Percentiles rank a stretch among this genome's conserved stretches.
Conservation (phyloP, 1,139 yeast genomes). For the Pichia sorboxylosa region DNA sequence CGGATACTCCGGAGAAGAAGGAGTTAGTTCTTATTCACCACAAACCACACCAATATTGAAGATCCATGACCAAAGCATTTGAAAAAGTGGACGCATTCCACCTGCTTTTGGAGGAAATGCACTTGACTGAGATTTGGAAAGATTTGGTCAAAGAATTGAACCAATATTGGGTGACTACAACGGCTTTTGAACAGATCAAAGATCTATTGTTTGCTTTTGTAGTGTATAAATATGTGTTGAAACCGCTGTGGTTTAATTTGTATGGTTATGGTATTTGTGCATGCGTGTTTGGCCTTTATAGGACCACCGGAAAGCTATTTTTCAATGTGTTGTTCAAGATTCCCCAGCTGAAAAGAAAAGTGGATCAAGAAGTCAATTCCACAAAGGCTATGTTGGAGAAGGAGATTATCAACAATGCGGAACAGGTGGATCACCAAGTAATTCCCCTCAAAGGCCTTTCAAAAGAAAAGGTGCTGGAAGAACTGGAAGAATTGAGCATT, state of each 20-base stretch:
- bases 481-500: slow-evolving; percentile 32
- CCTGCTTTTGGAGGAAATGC: too few species aligned
- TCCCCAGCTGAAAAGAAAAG: slow-evolving; percentile 45
- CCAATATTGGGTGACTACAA: not conserved
- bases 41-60: too few species aligned
- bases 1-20: too few species aligned
- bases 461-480: slow-evolving; percentile 31
- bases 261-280: slow-evolving; percentile 18
- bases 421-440: slow-evolving; percentile 31
- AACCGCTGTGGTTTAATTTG: slow-evolving; percentile 5
- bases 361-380: slow-evolving; percentile 46
- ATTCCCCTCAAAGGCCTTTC: slow-evolving; percentile 52
- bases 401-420: slow-evolving; percentile 42
- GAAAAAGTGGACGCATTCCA: too few species aligned
- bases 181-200: slow-evolving; percentile 2
- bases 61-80: too few species aligned
- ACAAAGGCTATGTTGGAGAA: slow-evolving; percentile 41
- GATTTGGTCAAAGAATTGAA: too few species aligned
- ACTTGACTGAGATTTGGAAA: too few species aligned
- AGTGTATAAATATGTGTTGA: slow-evolving; percentile 1
- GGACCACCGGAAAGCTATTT: slow-evolving; percentile 3
- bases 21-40: too few species aligned
- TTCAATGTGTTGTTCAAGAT: slow-evolving; percentile 28
- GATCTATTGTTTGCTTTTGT: slow-evolving; percentile 5
- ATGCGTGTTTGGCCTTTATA: slow-evolving; percentile 4